phyloP scores from a whole-genome alignment of 2,329 filamentous ascomycete species.

The Cryphonectria carpinicola region DNA sequence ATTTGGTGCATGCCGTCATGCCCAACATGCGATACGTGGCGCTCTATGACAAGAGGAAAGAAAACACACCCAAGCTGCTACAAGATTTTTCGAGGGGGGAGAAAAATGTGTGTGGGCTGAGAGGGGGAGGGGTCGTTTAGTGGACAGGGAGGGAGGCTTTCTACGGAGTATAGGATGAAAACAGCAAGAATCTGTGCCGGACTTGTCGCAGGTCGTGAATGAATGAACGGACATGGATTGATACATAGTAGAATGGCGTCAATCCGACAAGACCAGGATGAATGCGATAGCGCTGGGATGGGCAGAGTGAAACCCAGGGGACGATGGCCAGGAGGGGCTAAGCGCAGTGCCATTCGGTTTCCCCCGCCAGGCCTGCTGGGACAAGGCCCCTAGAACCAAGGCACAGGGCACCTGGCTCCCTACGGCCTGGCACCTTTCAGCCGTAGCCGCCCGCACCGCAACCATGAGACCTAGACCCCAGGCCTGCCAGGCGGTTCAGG shows the following conservation, averaged over 20 bases:
- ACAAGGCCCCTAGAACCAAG: background rate
- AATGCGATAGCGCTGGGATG: background rate
- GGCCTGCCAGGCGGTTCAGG: background rate
- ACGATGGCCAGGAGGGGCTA: background rate
- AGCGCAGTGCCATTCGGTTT: background rate
- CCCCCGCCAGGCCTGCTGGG: background rate
- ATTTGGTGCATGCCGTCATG: background rate
- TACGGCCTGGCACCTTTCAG: background rate
- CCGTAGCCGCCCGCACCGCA: constrained; percentile 4
- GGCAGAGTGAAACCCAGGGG: background rate
- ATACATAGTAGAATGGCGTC: background rate
- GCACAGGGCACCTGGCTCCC: background rate
- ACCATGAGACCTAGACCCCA: background rate
- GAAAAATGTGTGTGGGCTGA: background rate
- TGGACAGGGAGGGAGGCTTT: background rate
- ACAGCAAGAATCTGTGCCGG: background rate
- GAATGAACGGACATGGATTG: background rate
- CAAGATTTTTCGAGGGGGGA: background rate
- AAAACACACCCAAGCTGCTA: background rate
- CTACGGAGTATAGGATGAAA: background rate
- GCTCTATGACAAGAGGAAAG: background rate
- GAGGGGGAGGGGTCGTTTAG: background rate
- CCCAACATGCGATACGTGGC: constrained; percentile 4
- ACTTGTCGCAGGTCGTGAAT: background rate
- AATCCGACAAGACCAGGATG: background rate